Evolutionary conservation across 2,329 filamentous ascomycete genomes (phyloP), one percentile per base, ranked within the genome.

Genomic region (Arthrobotrys entomopaga): DNA sequence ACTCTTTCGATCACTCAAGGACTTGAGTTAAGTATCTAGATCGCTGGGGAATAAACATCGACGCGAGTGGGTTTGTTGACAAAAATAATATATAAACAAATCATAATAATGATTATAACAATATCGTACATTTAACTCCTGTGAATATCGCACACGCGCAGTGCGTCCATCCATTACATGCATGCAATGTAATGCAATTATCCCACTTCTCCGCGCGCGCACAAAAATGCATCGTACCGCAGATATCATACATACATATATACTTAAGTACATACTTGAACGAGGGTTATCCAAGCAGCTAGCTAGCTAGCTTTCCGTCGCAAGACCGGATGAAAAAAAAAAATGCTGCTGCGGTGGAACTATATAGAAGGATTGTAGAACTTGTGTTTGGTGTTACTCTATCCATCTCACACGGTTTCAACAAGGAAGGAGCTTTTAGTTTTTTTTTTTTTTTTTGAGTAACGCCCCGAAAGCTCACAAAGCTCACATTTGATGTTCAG

Each of bases 111-210:
- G n/a, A n/a, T n/a, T n/a, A n/a, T n/a, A n/a, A n/a, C n/a, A n/a
- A 26, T 26, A 7, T 26, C 7, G 7, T 26, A 26, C n/a, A 26
- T 26, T 26, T 7, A 26, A 26, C 24, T 26, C 24, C 24, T 26
- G 43, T 53, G 43, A 22, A 40, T 26, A 20, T 42, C 49, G 63
- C 63, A 66, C 63, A 59, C 43, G 53, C 24, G 20, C 24, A 7
- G 16, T 34, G 20, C 38, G 57, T 19, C 7, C 46, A 29, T 5
- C 48, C 24, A 58, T 34, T 26, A 16, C 20, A 15, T 24, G 24
- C 43, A 24, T 42, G 43, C 63, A 20, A 49, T 4, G 15, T 49
- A 4, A 49, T n/a, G 5, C 7, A 7, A n/a, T 16, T 8, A 10
- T n/a, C 19, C 46, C 19, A 3, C 19, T 49, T 49, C 19, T 4